phyloP scores from a whole-genome alignment of 2,329 filamentous ascomycete species.

The Sporothrix inflata region DNA sequence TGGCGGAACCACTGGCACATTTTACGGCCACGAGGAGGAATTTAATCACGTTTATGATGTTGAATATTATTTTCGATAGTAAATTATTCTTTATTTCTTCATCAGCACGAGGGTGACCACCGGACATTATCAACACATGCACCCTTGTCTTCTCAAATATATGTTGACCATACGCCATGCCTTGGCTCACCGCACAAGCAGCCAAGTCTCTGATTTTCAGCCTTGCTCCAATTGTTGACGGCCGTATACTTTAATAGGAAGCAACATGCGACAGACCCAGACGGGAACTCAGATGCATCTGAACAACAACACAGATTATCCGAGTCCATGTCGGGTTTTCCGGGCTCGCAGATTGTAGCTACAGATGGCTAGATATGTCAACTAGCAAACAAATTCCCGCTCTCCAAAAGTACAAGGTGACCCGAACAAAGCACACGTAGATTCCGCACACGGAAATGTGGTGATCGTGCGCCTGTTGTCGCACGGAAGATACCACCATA shows the following conservation, averaged over 20 bases:
- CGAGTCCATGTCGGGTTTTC: no score
- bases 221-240: background rate
- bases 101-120: background rate
- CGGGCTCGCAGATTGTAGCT: background rate
- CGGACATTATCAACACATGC: no score
- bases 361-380: background rate
- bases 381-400: background rate
- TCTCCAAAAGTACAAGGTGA: background rate
- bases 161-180: no score
- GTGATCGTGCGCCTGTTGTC: background rate
- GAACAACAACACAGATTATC: no score
- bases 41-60: background rate
- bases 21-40: background rate
- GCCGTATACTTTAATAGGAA: background rate
- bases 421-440: background rate
- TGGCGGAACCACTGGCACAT: background rate
- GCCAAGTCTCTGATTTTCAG: background rate
- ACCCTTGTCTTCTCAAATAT: no score
- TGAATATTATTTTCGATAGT: background rate
- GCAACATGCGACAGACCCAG: background rate
- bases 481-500: background rate
- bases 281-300: background rate
- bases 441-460: background rate
- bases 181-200: no score
- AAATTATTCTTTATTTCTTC: background rate